Base-by-base conservation (phyloP, 202 grass and related monocot genomes). In the Alloteropsis angusta region DNA sequence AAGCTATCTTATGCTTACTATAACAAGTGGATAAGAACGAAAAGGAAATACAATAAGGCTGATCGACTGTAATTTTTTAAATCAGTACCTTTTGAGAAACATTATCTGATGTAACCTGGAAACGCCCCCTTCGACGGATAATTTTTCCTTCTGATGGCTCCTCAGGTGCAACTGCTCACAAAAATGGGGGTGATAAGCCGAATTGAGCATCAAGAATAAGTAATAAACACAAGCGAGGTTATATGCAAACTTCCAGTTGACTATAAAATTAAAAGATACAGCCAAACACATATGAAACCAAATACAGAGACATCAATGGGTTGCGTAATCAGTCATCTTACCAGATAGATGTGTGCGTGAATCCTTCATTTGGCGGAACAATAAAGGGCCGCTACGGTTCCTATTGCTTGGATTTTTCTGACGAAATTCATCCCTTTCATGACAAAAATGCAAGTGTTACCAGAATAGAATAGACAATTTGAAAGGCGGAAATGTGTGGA, bases 81-180 rank as follows among this genome's bases (percentile, higher is more conserved):
- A 81, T 19, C 46, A 67, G 34, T 91, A 99, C 96, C 96, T 96
- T 99, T 80, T 93, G 88, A 82, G 65, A 67, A 65, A 68, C 44
- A 62, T 71, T 87, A 53, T 89, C 84, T 78, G 90, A 92, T 39
- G 88, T 99, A 79, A 99, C 90, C 72, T 99, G 86, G 74, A 99
- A 99, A 21, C 96, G 90, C 5, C 96, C 96, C 54, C 79, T 93
- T 78, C 90, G 86, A 70, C 84, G 92, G 62, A 96, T 60, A 82
- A 89, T 9, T 62, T 92, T 90, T 74, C 82, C 88, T 87, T 96
- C 91, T 23, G 82, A 62, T 71, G 80, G 39, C 49, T 91, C 92
- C 37, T 91, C 92, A 26, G 78, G 41, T 69, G 77, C 77, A 60
- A 34, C 77, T 94, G 77, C 65, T 32, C 16, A 37, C 65, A 83